Base-by-base conservation (phyloP, 768 basidiomycete genomes). In the Leccinum boreale region DNA sequence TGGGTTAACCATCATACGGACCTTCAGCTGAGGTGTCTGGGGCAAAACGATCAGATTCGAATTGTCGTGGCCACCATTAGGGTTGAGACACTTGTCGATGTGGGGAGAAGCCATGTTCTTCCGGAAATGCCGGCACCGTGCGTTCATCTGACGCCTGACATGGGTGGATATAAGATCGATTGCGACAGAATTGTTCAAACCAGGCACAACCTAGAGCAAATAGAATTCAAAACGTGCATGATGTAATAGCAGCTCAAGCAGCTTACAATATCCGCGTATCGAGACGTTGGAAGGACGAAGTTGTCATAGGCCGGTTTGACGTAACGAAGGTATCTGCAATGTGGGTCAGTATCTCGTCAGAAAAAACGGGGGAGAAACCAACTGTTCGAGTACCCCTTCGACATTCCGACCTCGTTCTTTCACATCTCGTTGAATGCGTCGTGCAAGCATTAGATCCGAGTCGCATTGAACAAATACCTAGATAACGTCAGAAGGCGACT, bases 251-350 rank as follows among this genome's bases (percentile, higher is more conserved):
- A 23, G 28, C 57, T 45, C 15, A 42, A 57, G 33, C 24, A 19
- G 56, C 68, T 49, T 63, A 94, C 94, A 36, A 99, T 92, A 68
- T 99, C 94, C 3, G 96, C 96, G 68, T 89, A 80, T 46, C 85
- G 82, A 14, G 94, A 82, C 3, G 91, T 90, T 1, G 96, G 96
- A 31, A 83, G 84, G 21, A 99, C 94, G 62, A 95, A 97, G 70
- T 91, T 90, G 70, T 98, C 97, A 65, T 88, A 96, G 4, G 93
- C 85, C 5, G 92, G 93, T 68, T 99, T 99, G 64, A 99, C 96
- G 68, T 87, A 95, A 29, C 94, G 89, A 23, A 98, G 82, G 68
- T 97, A 97, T 73, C 90, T 92, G 67, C n/a, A 28, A 56, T 29
- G 3, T 19, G 14, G 11, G 42, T 70, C 3, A 64, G 44, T 23